These are phyloP conservation scores for Rhazya stricta DNA, from an alignment of 257 asterid genomes.

Conservation along the genomic window DNA sequence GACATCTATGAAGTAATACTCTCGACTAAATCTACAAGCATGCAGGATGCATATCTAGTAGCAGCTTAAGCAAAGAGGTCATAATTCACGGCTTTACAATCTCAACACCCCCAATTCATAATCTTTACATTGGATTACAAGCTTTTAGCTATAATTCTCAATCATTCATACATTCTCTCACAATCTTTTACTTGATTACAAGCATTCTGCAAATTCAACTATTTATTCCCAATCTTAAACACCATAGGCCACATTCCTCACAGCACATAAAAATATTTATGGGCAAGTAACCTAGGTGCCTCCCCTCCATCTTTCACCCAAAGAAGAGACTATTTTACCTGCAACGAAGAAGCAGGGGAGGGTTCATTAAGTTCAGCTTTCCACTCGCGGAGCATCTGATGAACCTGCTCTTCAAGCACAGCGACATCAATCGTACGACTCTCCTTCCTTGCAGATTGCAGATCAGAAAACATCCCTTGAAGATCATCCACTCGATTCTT, in stretches of 20 bases:
- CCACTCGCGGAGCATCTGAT: slow-evolving; percentile 98
- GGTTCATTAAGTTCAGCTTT: slow-evolving; percentile 87
- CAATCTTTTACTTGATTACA: not conserved
- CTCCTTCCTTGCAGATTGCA: slow-evolving; percentile 89
- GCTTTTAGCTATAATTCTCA: not conserved
- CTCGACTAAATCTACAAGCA: not conserved
- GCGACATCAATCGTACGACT: slow-evolving; percentile 71
- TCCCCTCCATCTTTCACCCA: not conserved
- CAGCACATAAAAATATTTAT: not conserved
- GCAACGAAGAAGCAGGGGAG: slow-evolving; percentile 96
- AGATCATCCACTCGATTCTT: slow-evolving; percentile 95
- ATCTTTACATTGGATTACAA: not conserved
- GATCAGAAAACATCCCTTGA: slow-evolving; percentile 80
- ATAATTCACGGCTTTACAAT: not conserved
- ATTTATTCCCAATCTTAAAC: not conserved
- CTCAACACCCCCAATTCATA: not conserved
- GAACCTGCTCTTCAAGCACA: slow-evolving; percentile 93
- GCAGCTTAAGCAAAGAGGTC: not conserved
- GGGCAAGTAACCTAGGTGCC: not conserved
- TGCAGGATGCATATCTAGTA: not conserved
- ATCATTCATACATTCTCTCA: not conserved
- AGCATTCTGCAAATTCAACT: not conserved
- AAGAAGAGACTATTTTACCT: slow-evolving; percentile 35
- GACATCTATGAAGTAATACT: not conserved
- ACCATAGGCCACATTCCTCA: not conserved